Percentiles rank a stretch among this genome's conserved stretches.
Conservation (phyloP, 2,329 filamentous ascomycete genomes). For the Diaporthe aspalathi region DNA sequence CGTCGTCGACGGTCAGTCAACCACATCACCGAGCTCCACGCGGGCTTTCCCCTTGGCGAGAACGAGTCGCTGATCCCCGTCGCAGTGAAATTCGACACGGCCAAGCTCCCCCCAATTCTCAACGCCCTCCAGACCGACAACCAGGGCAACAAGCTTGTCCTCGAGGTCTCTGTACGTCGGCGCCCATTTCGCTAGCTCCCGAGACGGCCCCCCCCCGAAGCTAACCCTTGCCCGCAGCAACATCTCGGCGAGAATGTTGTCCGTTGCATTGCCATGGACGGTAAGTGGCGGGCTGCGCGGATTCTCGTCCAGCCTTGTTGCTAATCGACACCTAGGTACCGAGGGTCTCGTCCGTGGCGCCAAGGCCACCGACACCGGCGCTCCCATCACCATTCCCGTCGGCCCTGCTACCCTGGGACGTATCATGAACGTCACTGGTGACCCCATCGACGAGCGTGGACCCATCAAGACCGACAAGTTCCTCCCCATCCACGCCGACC, state of each 20-base stretch:
- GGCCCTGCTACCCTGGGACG: conserved; percentile 93
- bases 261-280: conserved; percentile 99
- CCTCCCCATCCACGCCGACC: conserved; percentile 92
- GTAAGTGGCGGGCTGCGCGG: conserved; percentile 65
- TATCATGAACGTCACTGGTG: conserved; percentile 99
- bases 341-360: conserved; percentile 98
- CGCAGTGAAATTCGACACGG: conserved; percentile 94
- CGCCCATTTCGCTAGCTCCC: conserved; percentile 14
- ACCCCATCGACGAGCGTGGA: conserved; percentile 99
- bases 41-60: conserved; percentile 9
- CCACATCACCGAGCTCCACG: conserved; percentile 35
- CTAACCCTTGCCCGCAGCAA: conserved; percentile 75
- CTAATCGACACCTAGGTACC: conserved; percentile 74
- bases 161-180: conserved; percentile 89
- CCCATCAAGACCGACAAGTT: conserved; percentile 94
- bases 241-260: conserved; percentile 99
- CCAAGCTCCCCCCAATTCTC: conserved; percentile 95
- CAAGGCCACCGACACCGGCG: conserved; percentile 86
- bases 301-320: conserved; percentile 22
- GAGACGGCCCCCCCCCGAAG: background rate
- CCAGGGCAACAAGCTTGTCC: conserved; percentile 91
- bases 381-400: conserved; percentile 96
- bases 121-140: conserved; percentile 95
- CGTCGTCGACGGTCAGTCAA: conserved; percentile 91
- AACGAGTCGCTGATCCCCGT: conserved; percentile 42